These are phyloP conservation scores for Wickerhamomyces mucosus DNA, from an alignment of 805 yeast species.

Conservation along the genomic window DNA sequence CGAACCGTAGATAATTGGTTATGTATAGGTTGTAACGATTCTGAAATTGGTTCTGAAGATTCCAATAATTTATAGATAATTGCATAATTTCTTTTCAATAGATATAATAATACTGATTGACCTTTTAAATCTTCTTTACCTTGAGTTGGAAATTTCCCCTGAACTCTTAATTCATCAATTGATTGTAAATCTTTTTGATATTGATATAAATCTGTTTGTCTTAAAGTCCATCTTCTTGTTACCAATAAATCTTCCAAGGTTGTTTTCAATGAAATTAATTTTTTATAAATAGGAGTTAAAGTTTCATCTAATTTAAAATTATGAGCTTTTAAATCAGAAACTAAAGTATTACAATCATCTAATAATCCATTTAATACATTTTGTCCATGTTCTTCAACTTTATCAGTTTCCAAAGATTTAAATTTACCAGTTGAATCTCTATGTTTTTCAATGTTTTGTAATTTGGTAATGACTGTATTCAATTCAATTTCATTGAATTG, in stretches of 20 bases:
- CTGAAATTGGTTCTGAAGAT: constrained; percentile 91
- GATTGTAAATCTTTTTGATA: constrained; percentile 67
- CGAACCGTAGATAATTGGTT: constrained; percentile 90
- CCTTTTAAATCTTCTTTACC: constrained; percentile 32
- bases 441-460: constrained; percentile 32
- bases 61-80: constrained; percentile 82
- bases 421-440: constrained; percentile 54
- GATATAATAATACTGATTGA: constrained; percentile 56
- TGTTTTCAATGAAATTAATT: constrained; percentile 55
- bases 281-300: constrained; percentile 51
- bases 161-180: constrained; percentile 64
- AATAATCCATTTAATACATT: constrained; percentile 59
- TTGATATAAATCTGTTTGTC: constrained; percentile 87
- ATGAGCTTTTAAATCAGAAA: constrained; percentile 53
- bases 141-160: constrained; percentile 40
- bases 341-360: constrained; percentile 73
- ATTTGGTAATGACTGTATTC: constrained; percentile 26
- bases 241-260: constrained; percentile 75
- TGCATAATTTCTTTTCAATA: constrained; percentile 86
- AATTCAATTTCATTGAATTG: constrained; percentile 21
- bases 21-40: constrained; percentile 86
- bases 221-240: constrained; percentile 94
- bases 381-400: constrained; percentile 29
- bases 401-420: constrained; percentile 25
- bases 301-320: constrained; percentile 35